A percentile compares a stretch with the other conserved stretches of the same genome.
Evolutionary conservation across 2,329 filamentous ascomycete genomes (phyloP).

Genomic region (Penicillium brevicompactum): DNA sequence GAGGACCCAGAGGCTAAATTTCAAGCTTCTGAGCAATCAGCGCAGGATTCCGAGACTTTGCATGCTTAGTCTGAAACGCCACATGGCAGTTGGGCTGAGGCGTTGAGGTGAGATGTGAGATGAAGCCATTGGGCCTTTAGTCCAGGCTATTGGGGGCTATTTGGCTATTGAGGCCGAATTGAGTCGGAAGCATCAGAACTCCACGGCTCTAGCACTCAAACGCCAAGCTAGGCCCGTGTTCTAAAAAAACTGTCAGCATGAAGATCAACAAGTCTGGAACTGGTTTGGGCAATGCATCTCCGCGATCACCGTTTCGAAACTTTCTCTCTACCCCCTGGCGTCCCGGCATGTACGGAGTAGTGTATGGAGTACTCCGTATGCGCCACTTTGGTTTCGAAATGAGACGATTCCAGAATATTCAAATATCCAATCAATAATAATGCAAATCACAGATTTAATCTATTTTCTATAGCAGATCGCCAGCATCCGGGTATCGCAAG

Average conservation of each 20-base stretch:
- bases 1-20: too few species aligned
- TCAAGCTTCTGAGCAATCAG: too few species aligned
- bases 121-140: too few species aligned
- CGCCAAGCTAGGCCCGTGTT: neutral
- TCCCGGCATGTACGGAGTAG: neutral
- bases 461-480: slow-evolving; percentile 33
- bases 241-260: neutral
- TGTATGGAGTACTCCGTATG: neutral
- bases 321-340: neutral
- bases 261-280: neutral
- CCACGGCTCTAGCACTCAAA: too few species aligned
- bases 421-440: too few species aligned
- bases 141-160: too few species aligned
- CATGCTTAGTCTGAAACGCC: too few species aligned
- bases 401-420: neutral
- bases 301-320: slow-evolving; percentile 3
- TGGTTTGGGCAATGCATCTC: slow-evolving; percentile 19
- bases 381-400: neutral
- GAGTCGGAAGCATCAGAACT: too few species aligned
- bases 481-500: slow-evolving; percentile 76
- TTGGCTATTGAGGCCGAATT: too few species aligned
- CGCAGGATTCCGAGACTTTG: too few species aligned
- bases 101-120: too few species aligned
- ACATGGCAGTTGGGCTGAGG: too few species aligned
- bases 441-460: slow-evolving; percentile 4